Base-by-base conservation (phyloP, 129 eudicot species). In the Scalesia atractyloides region DNA sequence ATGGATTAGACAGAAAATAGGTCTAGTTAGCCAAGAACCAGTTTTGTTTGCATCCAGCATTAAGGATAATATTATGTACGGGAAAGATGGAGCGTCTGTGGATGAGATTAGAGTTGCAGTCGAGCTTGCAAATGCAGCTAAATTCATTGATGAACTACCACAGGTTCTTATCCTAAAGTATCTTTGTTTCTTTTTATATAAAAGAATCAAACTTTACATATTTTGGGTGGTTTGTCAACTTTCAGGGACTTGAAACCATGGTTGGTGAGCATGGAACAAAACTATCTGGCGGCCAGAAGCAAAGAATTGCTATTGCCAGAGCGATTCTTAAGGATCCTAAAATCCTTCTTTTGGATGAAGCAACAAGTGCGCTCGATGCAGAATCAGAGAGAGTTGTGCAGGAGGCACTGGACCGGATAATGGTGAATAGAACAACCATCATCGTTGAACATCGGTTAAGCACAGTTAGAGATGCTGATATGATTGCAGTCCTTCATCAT, bases 221-320 rank as follows among this genome's bases (percentile, higher is more conserved):
- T 24, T 24, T 2, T 24, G 30, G 30, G 30, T 24, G 30, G 30
- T 24, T 24, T 24, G 2, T 24, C 0, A 24, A 24, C 1, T 11
- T 51, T 26, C 26, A 86, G 91, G 89, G 96, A 63, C 74, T 89
- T 1, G 87, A 89, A 73, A 83, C 85, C 53, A 81, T 81, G 92
- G 96, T 86, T 37, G 96, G 96, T 17, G 92, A 89, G 70, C 88
- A 84, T 72, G 96, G 92, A 36, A 80, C 86, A 30, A 92, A 84
- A 68, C 84, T 89, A 12, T 89, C 96, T 4, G 96, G 96, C 72
- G 96, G 96, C 24, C 96, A 89, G 58, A 89, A 89, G 81, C 96
- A 89, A 85, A 84, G 96, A 84, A 75, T 89, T 62, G 96, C 96
- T 57, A 89, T 89, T 50, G 96, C 96, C n/a, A 82, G 96, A 44